Evolutionary conservation across 352 stramenopile species (phyloP), one percentile per base, ranked within the genome.

Genomic region (Globisporangium rhizosaccharum): DNA sequence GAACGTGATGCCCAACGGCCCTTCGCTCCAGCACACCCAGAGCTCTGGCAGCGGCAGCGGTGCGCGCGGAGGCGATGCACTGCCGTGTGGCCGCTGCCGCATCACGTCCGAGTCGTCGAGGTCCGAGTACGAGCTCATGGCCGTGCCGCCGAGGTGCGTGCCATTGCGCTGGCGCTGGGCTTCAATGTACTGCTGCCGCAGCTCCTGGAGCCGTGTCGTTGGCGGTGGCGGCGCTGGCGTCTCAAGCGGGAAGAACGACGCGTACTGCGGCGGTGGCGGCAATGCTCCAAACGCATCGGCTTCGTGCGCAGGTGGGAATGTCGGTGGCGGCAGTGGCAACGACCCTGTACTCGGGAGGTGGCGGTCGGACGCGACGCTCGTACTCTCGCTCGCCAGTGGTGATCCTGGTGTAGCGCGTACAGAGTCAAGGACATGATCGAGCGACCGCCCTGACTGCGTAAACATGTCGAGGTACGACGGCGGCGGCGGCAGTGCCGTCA

Each of bases 1-100:
- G 57, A 93, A 91, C 33, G 83, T 91, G 51, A 93, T 89, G 10
- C 83, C 83, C 11, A 93, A 65, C 1, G 83, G 79, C 0, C 81
- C 83, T 48, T 91, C 77, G 26, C 57, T 76, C 83, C 83, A 93
- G 28, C 78, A 76, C 18, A 93, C 75, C 72, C 76, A 88, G 1
- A 91, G 65, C 57, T 90, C 78, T 2, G 80, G 83, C 18, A 65
- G 47, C 12, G 76, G 72, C 30, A 79, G 56, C 18, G 57, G 65
- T 17, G 56, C 36, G 12, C n/a, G 37, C 8, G 39, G 47, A 18
- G 56, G 47, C 33, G 45, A 28, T 8, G 51, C 30, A n/a, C 48
- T 20, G 11, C 36, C 28, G 44, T 71, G 63, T 17, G 59, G 70
- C 41, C 46, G 39, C 53, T 71, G 70, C 17, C 61, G 70, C 45